Evolutionary conservation across 2,329 filamentous ascomycete genomes (phyloP), one percentile per base, ranked within the genome.

Genomic region (Alternaria atra): DNA sequence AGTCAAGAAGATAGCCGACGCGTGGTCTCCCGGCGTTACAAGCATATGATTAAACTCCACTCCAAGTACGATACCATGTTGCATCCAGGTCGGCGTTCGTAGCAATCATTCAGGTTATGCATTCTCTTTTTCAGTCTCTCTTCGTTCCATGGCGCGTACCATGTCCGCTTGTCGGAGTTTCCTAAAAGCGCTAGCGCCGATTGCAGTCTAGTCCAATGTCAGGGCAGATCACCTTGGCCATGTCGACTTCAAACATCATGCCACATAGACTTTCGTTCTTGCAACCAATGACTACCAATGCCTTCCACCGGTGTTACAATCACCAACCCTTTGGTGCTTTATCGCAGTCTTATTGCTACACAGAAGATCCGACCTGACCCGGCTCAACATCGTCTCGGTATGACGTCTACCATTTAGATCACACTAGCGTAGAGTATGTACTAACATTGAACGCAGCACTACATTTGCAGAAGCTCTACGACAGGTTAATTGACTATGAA

Each of bases 1-100:
- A 73, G 90, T 99, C 76, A 89, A 90, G 77, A 85, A 90, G 68
- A 95, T 99, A 77, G 95, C 93, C 34, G 91, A 94, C 73, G 81
- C 81, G 1, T 99, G 95, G 94, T 86, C 86, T 58, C 92, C 93
- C 1, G 93, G 93, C 8, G 83, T 91, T 51, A 83, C 83, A 61
- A 86, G 69, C 61, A 78, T 91, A 60, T 92, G 77, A 84, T 34
- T 43, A 27, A 52, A 51, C 25, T 51, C 39, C 35, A 42, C 43
- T 48, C 48, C 25, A 35, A 54, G 46, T 30, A 61, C 52, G 58
- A 69, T 69, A 70, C 65, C 64, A 69, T 30, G 54, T 59, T 65
- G 65, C 72, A 77, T 74, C 32, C 65, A 20, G 59, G 25, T 55
- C 53, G 71, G 71, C 73, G 72, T 75, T 73, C 23, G 40, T 52